phyloP scores from a whole-genome alignment of 352 stramenopile species.

The Pythium insidiosum region DNA sequence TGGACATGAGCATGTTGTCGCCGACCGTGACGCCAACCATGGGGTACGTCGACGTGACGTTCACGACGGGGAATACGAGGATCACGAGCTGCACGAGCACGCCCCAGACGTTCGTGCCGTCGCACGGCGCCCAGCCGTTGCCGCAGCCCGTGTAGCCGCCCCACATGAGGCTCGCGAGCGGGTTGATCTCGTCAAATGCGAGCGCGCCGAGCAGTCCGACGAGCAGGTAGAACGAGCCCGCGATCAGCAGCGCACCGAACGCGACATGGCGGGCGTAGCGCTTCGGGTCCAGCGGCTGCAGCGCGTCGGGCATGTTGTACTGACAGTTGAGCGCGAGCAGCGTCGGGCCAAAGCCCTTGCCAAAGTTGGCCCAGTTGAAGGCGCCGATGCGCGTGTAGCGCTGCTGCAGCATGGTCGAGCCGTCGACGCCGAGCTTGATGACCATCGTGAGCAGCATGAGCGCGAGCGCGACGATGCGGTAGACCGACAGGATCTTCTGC shows the following conservation, averaged over 20 bases:
- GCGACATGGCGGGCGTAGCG: slow-evolving; percentile 46
- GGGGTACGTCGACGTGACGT: slow-evolving; percentile 78
- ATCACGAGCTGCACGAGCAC: slow-evolving; percentile 69
- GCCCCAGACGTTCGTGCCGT: slow-evolving; percentile 33
- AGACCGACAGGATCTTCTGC: slow-evolving; percentile 77
- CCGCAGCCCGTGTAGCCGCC: slow-evolving; percentile 70
- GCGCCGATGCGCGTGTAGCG: slow-evolving; percentile 41
- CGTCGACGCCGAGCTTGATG: slow-evolving; percentile 62
- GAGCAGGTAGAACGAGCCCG: slow-evolving; percentile 64
- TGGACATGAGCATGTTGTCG: slow-evolving; percentile 83
- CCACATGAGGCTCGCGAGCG: slow-evolving; percentile 75
- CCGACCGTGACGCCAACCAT: slow-evolving; percentile 80
- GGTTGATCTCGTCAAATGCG: slow-evolving; percentile 74
- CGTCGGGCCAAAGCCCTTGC: slow-evolving; percentile 72
- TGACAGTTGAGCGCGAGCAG: slow-evolving; percentile 83
- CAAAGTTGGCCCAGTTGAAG: slow-evolving; percentile 77
- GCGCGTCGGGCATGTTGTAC: slow-evolving; percentile 81
- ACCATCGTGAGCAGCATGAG: slow-evolving; percentile 76
- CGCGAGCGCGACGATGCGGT: slow-evolving; percentile 67
- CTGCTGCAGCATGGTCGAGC: slow-evolving; percentile 20
- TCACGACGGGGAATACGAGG: slow-evolving; percentile 76
- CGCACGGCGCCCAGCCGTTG: slow-evolving; percentile 62
- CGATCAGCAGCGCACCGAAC: slow-evolving; percentile 53
- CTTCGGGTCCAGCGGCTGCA: slow-evolving; percentile 77
- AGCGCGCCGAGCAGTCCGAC: slow-evolving; percentile 66